These are phyloP conservation scores for Monosporascus sp. DNA, from an alignment of 2,329 filamentous ascomycete genomes.

Conservation along the genomic window DNA sequence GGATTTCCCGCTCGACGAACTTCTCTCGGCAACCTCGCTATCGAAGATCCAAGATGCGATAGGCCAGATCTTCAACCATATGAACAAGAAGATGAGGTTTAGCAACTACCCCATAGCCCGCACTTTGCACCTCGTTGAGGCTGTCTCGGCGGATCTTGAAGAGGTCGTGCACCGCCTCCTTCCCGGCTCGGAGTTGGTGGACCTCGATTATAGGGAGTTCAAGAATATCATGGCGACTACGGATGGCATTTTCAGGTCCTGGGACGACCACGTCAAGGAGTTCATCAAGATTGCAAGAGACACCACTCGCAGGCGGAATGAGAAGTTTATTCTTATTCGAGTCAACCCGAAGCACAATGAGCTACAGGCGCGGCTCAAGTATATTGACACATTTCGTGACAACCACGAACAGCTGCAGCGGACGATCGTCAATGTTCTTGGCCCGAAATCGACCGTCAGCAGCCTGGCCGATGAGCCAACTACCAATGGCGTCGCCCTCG, in stretches of 20 bases:
- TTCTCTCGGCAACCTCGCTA: constrained; percentile 86
- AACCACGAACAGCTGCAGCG: constrained; percentile 97
- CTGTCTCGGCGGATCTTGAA: constrained; percentile 91
- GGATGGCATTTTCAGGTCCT: constrained; percentile 80
- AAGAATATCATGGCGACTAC: constrained; percentile 76
- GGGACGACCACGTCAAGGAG: constrained; percentile 95
- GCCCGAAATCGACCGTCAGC: constrained; percentile 60
- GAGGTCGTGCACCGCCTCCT: constrained; percentile 79
- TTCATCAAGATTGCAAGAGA: constrained; percentile 97
- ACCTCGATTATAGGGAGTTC: constrained; percentile 90
- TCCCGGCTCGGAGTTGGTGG: constrained; percentile 81
- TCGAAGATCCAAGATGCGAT: constrained; percentile 86
- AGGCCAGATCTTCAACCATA: constrained; percentile 81
- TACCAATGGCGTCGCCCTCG: constrained; percentile 61
- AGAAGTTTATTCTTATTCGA: constrained; percentile 99
- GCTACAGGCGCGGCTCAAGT: constrained; percentile 85
- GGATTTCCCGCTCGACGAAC: constrained; percentile 92
- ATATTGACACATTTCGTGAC: constrained; percentile 89
- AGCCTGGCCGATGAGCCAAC: constrained; percentile 45
- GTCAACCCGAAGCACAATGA: constrained; percentile 82
- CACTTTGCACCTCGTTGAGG: constrained; percentile 89
- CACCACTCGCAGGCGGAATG: constrained; percentile 85
- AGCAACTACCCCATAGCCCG: constrained; percentile 92
- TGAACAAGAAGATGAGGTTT: constrained; percentile 97
- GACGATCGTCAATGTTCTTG: constrained; percentile 95